phyloP scores from a whole-genome alignment of 768 basidiomycete genomes.

The Bullera alba region DNA sequence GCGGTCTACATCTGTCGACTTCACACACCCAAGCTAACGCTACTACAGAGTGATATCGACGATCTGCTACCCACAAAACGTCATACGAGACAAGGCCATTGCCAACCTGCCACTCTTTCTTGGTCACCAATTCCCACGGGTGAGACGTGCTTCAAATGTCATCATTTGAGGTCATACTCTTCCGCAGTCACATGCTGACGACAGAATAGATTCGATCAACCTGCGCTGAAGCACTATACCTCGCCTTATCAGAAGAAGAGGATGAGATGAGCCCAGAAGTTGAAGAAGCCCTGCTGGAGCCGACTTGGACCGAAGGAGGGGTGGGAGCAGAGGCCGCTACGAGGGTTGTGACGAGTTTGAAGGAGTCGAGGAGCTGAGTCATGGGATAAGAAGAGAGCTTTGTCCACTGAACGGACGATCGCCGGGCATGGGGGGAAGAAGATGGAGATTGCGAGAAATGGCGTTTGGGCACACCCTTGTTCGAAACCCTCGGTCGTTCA shows the following conservation, averaged over 20 bases:
- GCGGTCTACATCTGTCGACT: neutral
- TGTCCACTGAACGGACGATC: no score
- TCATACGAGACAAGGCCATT: constrained; percentile 48
- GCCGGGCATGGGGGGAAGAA: no score
- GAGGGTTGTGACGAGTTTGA: constrained; percentile 1
- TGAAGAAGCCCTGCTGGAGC: constrained; percentile 27
- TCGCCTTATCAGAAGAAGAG: constrained; percentile 50
- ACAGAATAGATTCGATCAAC: constrained; percentile 63
- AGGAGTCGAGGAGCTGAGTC: no score
- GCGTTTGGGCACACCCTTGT: no score
- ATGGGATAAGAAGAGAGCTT: no score
- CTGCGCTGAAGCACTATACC: constrained; percentile 75
- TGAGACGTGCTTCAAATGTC: constrained; percentile 46
- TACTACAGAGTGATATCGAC: constrained; percentile 60
- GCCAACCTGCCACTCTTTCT: constrained; percentile 58
- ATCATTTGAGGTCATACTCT: constrained; percentile 9
- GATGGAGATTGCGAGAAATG: no score
- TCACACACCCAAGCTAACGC: neutral
- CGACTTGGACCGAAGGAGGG: constrained; percentile 19
- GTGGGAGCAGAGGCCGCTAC: neutral
- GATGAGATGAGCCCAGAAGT: constrained; percentile 20
- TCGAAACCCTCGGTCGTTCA: no score
- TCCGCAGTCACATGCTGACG: neutral
- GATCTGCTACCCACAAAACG: constrained; percentile 55
- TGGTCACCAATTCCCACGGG: constrained; percentile 71